phyloP scores from a whole-genome alignment of 495 filamentous ascomycete species.

The Apiosordaria backusii region DNA sequence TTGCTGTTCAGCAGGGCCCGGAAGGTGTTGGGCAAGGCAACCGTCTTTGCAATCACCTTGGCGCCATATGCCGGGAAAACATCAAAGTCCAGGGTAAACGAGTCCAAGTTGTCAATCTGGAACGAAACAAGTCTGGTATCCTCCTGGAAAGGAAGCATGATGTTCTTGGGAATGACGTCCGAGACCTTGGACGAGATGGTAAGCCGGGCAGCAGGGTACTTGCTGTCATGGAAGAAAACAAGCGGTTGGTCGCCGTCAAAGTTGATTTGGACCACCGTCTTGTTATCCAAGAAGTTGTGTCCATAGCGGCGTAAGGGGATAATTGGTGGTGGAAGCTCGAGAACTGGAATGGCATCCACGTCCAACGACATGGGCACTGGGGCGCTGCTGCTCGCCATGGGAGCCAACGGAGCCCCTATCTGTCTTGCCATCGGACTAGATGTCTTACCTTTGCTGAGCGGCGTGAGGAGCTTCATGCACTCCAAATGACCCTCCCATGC shows the following conservation, averaged over 20 bases:
- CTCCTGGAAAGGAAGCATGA: conserved; percentile 93
- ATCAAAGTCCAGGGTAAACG: conserved; percentile 94
- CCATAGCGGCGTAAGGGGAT: conserved; percentile 92
- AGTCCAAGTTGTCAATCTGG: conserved; percentile 82
- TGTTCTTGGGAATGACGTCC: conserved; percentile 91
- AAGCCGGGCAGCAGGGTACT: conserved; percentile 89
- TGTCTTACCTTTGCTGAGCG: conserved; percentile 38
- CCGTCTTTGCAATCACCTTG: conserved; percentile 92
- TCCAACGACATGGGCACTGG: conserved; percentile 67
- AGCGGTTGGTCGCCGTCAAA: conserved; percentile 72
- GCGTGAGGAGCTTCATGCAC: conserved; percentile 85
- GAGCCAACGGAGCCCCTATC: conserved; percentile 29
- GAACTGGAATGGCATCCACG: conserved; percentile 80
- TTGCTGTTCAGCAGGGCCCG: conserved; percentile 60
- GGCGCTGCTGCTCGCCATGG: conserved; percentile 45
- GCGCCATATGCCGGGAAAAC: conserved; percentile 96
- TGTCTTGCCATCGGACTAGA: conserved; percentile 33
- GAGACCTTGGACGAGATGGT: conserved; percentile 95
- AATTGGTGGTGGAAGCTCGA: conserved; percentile 93
- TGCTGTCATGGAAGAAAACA: conserved; percentile 88
- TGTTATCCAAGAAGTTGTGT: conserved; percentile 97
- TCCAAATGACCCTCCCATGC: conserved; percentile 96
- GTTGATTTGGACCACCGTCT: conserved; percentile 85
- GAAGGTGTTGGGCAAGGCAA: conserved; percentile 84
- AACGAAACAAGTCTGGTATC: conserved; percentile 90